Conservation (phyloP, 441 rosid species). For the Euphorbia celastroides region DNA sequence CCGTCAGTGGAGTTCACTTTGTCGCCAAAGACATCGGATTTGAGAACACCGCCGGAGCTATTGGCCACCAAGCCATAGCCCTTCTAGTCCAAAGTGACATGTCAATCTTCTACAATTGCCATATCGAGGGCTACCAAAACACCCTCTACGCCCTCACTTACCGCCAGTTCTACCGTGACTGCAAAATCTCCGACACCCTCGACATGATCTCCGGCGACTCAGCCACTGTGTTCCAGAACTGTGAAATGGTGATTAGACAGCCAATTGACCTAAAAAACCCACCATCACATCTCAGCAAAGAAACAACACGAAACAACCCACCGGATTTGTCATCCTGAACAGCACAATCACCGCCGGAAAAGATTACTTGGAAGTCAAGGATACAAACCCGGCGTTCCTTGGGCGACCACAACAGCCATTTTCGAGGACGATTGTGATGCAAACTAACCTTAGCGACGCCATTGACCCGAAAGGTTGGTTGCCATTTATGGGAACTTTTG, state of each 20-base stretch:
- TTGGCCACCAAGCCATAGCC: constrained; percentile 74
- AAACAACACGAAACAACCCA: constrained; percentile 29
- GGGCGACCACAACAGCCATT: constrained; percentile 70
- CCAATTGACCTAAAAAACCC: constrained; percentile 40
- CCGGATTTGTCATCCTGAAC: constrained; percentile 60
- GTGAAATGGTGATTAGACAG: constrained; percentile 44
- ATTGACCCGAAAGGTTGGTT: constrained; percentile 62
- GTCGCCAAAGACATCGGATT: constrained; percentile 69
- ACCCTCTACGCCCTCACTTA: constrained; percentile 68
- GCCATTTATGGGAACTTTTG: constrained; percentile 41
- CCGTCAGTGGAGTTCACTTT: constrained; percentile 42
- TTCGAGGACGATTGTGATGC: constrained; percentile 61
- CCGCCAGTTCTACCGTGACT: constrained; percentile 77
- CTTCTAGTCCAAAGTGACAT: constrained; percentile 46
- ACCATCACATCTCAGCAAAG: constrained; percentile 63
- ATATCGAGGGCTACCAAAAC: constrained; percentile 65
- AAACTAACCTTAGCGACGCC: constrained; percentile 40
- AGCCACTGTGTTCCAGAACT: constrained; percentile 49
- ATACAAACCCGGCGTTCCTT: constrained; percentile 40
- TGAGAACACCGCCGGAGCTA: constrained; percentile 78
- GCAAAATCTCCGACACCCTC: constrained; percentile 65
- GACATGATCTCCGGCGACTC: constrained; percentile 74
- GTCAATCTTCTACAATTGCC: constrained; percentile 55
- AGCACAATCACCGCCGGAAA: constrained; percentile 48
- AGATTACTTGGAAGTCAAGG: constrained; percentile 29